Evolutionary conservation across 1,284 basidiomycete genomes (phyloP).

Genomic region (Microstroma glucosiphilum): DNA sequence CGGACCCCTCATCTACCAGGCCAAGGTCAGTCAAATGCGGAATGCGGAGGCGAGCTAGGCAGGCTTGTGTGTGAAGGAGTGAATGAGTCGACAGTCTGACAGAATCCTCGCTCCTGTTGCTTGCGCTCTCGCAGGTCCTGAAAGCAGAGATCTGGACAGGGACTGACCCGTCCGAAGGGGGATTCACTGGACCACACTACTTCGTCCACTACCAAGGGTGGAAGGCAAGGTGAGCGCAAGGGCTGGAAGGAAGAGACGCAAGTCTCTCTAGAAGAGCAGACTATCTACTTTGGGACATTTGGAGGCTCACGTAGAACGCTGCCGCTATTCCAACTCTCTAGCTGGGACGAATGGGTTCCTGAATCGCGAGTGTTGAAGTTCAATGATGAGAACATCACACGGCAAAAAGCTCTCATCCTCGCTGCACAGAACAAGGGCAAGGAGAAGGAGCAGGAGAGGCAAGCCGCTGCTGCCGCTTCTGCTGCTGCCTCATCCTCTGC

Average conservation of each 20-base stretch:
- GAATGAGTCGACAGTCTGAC: too few species aligned
- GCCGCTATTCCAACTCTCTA: background rate
- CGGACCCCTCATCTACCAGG: slow-evolving; percentile 87
- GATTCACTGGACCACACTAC: slow-evolving; percentile 69
- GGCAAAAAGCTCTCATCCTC: slow-evolving; percentile 58
- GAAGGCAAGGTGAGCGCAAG: slow-evolving; percentile 81
- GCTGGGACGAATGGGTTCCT: slow-evolving; percentile 93
- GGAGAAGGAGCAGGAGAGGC: slow-evolving; percentile 6
- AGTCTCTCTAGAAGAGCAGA: too few species aligned
- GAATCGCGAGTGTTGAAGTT: slow-evolving; percentile 73
- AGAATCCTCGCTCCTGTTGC: background rate
- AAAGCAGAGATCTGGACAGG: slow-evolving; percentile 72
- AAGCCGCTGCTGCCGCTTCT: slow-evolving; percentile 20
- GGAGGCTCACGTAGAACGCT: too few species aligned
- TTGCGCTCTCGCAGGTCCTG: slow-evolving; percentile 58
- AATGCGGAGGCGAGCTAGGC: background rate
- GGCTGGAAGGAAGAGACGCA: background rate
- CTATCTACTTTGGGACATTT: too few species aligned
- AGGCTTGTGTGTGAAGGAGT: too few species aligned
- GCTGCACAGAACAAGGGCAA: slow-evolving; percentile 47
- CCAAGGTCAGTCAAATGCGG: slow-evolving; percentile 57
- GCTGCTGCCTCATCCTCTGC: slow-evolving; percentile 18
- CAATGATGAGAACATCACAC: slow-evolving; percentile 74
- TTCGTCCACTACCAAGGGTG: slow-evolving; percentile 98
- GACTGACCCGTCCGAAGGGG: slow-evolving; percentile 60